phyloP scores from a whole-genome alignment of 768 basidiomycete species.

The Auriscalpium vulgare region DNA sequence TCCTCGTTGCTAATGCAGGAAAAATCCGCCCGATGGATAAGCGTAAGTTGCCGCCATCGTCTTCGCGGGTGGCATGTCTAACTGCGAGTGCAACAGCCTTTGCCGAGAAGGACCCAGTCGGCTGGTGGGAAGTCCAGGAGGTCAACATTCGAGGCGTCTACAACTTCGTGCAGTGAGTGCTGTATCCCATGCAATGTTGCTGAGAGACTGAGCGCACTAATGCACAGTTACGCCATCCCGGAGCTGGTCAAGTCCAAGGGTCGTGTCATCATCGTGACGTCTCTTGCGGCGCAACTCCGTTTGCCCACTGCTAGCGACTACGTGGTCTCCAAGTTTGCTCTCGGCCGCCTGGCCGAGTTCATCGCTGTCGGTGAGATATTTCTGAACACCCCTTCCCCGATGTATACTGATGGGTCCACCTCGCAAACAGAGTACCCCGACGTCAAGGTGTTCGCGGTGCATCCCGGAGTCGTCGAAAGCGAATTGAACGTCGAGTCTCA shows the following conservation, averaged over 20 bases:
- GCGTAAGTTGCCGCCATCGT: not conserved
- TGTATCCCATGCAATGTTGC: no score
- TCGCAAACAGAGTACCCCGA: not conserved
- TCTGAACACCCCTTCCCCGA: not conserved
- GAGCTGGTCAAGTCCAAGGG: conserved; percentile 2
- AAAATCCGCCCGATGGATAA: not conserved
- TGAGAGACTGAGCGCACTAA: no score
- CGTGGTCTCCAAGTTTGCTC: not conserved
- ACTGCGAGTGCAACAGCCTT: conserved; percentile 4
- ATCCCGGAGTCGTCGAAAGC: conserved; percentile 1
- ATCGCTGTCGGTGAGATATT: not conserved
- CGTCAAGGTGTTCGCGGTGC: conserved; percentile 2
- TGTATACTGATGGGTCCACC: no score
- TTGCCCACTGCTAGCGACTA: conserved; percentile 1
- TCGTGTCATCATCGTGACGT: conserved; percentile 1
- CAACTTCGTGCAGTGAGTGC: conserved; percentile 17
- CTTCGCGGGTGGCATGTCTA: not conserved
- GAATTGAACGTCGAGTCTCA: not conserved
- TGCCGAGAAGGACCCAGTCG: conserved; percentile 15
- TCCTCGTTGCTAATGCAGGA: conserved; percentile 13
- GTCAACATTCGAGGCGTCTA: conserved; percentile 18
- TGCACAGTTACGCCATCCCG: not conserved
- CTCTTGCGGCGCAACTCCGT: not conserved
- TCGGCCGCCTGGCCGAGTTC: conserved; percentile 5
- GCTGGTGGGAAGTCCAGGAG: conserved; percentile 18